Evolutionary conservation across 148 eudicot species (phyloP), one percentile per base, ranked within the genome.

Genomic region (Camellia lanceoleosa): DNA sequence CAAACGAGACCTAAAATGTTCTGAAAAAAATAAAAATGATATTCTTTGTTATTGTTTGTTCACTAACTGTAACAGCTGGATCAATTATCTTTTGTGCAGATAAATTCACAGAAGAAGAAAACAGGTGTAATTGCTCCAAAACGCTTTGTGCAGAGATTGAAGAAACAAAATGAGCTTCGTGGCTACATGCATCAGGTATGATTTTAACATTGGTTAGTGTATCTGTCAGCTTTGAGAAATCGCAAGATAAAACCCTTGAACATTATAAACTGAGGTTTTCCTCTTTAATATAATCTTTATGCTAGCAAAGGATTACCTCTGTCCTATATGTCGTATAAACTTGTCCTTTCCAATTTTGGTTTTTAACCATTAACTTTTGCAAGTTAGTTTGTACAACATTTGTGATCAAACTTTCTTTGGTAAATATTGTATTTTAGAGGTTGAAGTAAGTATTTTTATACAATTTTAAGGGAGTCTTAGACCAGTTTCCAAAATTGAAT

Each of bases 171-270:
- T 80, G 92, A 90, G 87, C 87, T 90, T 81, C 91, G 97, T 52
- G 93, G 97, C 52, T 93, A 95, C 76, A 93, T 93, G 97, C 97
- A 93, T 86, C 97, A 93, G 93, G 97, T 93, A 87, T 83, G 84
- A 44, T 44, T 79, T 58, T 46, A 14, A 41, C 8, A 68, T 68
- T 44, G 20, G 9, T 68, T 15, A 61, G 16, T 61, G 64, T 7
- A 15, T 44, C 15, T 68, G 52, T 68, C 5, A 2, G 20, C 55
- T 43, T 43, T 46, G 18, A 23, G 68, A 4, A 44, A 66, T 3
- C 3, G 20, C 38, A 20, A 51, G 38, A 42, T 75, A 30, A 30
- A 30, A 8, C 20, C n/a, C 54, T 75, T 19, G 9, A 44, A 60
- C 67, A n/a, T 12, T 13, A 16, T 56, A 30, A 18, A n/a, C 44